Base-by-base conservation (phyloP, 176 grass and related monocot species). In the Phoenix roebelenii region DNA sequence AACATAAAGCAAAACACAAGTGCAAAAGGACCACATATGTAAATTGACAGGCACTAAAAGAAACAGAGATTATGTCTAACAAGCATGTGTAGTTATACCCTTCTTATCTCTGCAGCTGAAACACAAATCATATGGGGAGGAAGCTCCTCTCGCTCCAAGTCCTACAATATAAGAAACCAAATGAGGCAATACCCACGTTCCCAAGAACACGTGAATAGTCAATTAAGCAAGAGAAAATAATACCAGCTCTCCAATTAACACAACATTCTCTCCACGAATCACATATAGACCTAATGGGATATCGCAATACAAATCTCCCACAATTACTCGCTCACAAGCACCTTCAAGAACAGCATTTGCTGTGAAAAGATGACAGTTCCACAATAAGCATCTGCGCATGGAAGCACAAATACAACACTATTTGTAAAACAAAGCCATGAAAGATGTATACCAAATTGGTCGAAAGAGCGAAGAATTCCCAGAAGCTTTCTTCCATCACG, bases 161-260 rank as follows among this genome's bases (percentile, higher is more conserved):
- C 87, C 92, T 97, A 83, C 22, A 51, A 56, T 2, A 65, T 72
- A 50, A 55, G 78, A 56, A 57, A 44, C 29, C 2, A 44, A 57
- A 63, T 12, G 22, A 26, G 28, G 48, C 6, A 17, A 44, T 63
- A 44, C 7, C n/a, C 15, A 25, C n/a, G 29, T 25, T 65, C 9
- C n/a, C 16, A 28, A 23, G 5, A 65, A 20, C 15, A 53, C 16
- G 25, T 19, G 10, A 50, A 9, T 22, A 52, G 3, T 14, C 2
- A 44, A 44, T 44, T 14, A 44, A 44, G 35, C 35, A 20, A 25
- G 15, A 71, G 25, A 70, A 10, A n/a, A 54, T 14, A 29, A 76
- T 88, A 97, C 92, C 92, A 91, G 68, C 91, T 97, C 92, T 77
- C 92, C 87, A 17, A 97, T 97, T 65, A 97, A 87, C 55, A 97